Base-by-base conservation (phyloP, 164 flowering plant species). In the Protea cynaroides region DNA sequence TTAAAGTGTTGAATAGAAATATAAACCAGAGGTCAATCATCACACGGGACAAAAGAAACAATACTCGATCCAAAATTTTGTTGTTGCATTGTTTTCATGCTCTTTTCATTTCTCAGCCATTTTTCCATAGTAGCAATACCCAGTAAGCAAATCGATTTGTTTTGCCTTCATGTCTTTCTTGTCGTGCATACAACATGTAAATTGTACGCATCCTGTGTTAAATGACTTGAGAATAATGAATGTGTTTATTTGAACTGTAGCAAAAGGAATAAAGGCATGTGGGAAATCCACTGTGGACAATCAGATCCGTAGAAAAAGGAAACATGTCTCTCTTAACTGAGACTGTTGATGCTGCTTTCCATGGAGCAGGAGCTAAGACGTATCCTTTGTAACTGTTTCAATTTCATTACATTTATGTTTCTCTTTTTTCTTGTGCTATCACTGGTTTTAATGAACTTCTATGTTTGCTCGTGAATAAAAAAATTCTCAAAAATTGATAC, bases 361-460 rank as follows among this genome's bases (percentile, higher is more conserved):
- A 72, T 13, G 84, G 80, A 22, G 88, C 85, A 11, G 91, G 91
- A 65, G 55, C 61, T 2, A 82, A 78, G 49, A 29, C 69, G 90
- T 86, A 86, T 81, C 82, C 79, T 80, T 64, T 43, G 25, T 25
- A 38, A 22, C 36, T 65, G 29, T 29, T 52, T 58, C 43, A 38
- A 19, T 40, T 57, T 59, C 29, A 25, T 25, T 67, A 36, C 8
- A 8, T 17, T 43, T 29, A 8, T 50, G 36, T n/a, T 53, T 40
- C 23, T 38, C 56, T 14, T 23, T 56, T 56, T 4, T 13, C 55
- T 58, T 37, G 11, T 49, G 25, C 43, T 44, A 15, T 2, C 25
- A 49, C 52, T 49, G 52, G 18, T 49, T 12, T 18, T 49, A 49
- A 15, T 18, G 18, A 13, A 13, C 52, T 18, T 49, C 18, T 13